Evolutionary conservation across 306 rosid species (phyloP), one percentile per base, ranked within the genome.

Genomic region (Casuarina glauca): DNA sequence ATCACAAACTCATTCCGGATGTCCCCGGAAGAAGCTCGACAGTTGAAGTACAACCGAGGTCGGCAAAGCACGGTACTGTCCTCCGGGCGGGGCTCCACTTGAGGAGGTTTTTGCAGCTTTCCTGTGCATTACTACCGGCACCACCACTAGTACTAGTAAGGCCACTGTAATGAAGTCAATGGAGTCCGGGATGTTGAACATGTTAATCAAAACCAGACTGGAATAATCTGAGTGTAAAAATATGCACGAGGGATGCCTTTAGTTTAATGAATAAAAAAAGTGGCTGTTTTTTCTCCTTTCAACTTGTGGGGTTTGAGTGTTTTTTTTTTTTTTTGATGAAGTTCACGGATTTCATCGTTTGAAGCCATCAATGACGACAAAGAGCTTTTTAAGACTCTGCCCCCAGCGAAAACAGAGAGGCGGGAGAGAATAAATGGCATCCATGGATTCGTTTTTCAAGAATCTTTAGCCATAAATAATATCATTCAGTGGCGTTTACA

Each of bases 51-150:
- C 48, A 73, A 51, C 7, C 73, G 83, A 49, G 38, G 74, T 35
- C 58, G 16, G 19, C 83, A 79, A 51, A 79, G 69, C 16, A 53
- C 73, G 60, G 78, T 79, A 4, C 20, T 79, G 48, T 77, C 83
- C 4, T 77, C 82, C 0, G 20, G 82, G 55, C 19, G 69, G 50
- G 5, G 3, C 4, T 62, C 68, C 36, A 5, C 77, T 0, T 38
- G 20, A 74, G 44, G 39, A 36, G 4, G 49, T 15, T 58, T 39
- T 9, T 17, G 55, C 39, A n/a, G 5, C 55, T 43, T 36, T 52
- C 9, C 5, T 11, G 20, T 38, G 63, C n/a, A 12, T 36, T 13
- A 5, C 32, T n/a, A 52, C 17, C 16, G 13, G 57, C 57, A 55
- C 35, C 10, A 19, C 62, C 19, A 55, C 32, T 19, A 8, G 3